Base-by-base conservation (phyloP, 164 flowering plant genomes). In the Stephania yunnanensis region DNA sequence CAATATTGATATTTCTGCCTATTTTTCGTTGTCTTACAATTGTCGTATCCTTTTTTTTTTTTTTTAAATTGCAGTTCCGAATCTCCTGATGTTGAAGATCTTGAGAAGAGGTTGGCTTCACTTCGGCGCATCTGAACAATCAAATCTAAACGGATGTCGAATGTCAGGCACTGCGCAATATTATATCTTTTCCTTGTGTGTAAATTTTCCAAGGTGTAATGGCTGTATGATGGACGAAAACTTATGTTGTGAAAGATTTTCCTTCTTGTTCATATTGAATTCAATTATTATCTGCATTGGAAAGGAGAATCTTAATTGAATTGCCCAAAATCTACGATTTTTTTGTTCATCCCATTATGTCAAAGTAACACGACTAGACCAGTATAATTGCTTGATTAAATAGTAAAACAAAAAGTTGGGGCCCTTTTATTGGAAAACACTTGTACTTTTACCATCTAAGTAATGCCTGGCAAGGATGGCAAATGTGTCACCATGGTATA, bases 51-150 rank as follows among this genome's bases (percentile, higher is more conserved):
- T 55, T 6, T 70, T 11, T 63, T 42, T 3, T 52, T 2, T 70
- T 11, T 63, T n/a, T 4, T 52, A n/a, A 52, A 44, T 46, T 82
- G 81, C 91, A 87, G 91, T 8, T 22, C 88, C 11, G 80, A 81
- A 67, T 80, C 92, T 31, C 8, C 85, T 10, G 91, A 90, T 50
- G 93, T 92, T 7, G 89, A 86, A 17, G 97, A 90, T 77, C 93
- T 90, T 20, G 92, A 92, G 73, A 92, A 89, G 86, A 88, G 97
- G 80, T 73, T 92, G 87, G 97, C 97, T 29, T 92, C 97, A 29
- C 93, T 92, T n/a, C 87, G 94, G 48, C 88, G 90, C 25, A 81
- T 81, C 15, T 88, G 84, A 88, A 42, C 70, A 30, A 29, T 4
- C n/a, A 58, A 77, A 12, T 25, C 55, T 50, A 50, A 36, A 4